A percentile compares a stretch with the other conserved stretches of the same genome.
Conservation (phyloP, 2,329 filamentous ascomycete genomes). For the Ophiostoma montium region DNA sequence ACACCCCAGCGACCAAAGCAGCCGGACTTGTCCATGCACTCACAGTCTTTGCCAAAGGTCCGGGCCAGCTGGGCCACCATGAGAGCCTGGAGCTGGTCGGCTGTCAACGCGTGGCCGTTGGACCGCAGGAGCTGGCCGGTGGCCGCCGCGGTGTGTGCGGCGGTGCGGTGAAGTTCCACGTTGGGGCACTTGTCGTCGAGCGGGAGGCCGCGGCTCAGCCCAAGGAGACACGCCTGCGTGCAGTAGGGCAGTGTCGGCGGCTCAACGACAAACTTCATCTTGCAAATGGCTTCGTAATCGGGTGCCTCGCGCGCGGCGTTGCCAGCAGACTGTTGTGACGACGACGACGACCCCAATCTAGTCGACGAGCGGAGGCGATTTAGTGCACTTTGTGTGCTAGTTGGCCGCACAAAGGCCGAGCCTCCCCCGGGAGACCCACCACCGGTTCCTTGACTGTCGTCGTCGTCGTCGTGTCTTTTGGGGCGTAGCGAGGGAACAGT, state of each 20-base stretch:
- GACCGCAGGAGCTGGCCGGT: too few species aligned
- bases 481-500: not conserved
- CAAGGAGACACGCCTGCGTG: constrained; percentile 7
- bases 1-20: constrained; percentile 2
- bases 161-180: not conserved
- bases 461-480: too few species aligned
- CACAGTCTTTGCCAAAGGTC: not conserved
- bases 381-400: too few species aligned
- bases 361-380: too few species aligned
- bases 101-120: not conserved
- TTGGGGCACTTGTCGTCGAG: constrained; percentile 8
- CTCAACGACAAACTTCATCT: not conserved
- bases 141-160: not conserved
- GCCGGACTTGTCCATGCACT: not conserved
- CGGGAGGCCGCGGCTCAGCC: not conserved
- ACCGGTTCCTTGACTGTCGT: too few species aligned
- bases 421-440: too few species aligned
- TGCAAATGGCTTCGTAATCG: too few species aligned
- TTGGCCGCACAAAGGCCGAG: too few species aligned
- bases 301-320: too few species aligned
- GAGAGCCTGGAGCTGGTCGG: not conserved
- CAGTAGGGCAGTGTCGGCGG: constrained; percentile 3
- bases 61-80: not conserved
- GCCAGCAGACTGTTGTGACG: too few species aligned
- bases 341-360: too few species aligned